These are phyloP conservation scores for Paratinospora sagittata DNA, from an alignment of 164 flowering plant species.

Conservation along the genomic window DNA sequence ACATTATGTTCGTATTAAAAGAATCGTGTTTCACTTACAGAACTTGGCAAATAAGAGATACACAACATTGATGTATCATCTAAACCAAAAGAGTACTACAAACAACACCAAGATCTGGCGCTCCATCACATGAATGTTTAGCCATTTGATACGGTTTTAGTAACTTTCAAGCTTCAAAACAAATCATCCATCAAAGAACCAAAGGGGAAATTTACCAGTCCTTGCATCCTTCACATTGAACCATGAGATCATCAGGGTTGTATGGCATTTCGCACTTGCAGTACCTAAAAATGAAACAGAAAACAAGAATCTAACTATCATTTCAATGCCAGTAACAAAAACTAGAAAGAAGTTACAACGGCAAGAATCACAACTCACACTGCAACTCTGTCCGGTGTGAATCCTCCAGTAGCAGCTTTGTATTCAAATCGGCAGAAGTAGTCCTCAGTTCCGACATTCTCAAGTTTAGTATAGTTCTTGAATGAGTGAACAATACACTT, in stretches of 20 bases:
- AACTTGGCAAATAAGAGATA: no score
- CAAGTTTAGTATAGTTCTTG: slow-evolving; percentile 68
- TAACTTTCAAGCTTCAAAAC: no score
- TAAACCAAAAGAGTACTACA: no score
- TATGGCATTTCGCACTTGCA: slow-evolving; percentile 82
- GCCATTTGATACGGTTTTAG: no score
- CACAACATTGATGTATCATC: no score
- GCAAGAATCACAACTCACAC: slow-evolving; percentile 39
- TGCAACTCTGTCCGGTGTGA: slow-evolving; percentile 65
- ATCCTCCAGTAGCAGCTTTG: slow-evolving; percentile 60
- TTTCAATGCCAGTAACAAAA: background rate
- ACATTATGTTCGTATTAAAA: no score
- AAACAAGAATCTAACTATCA: slow-evolving; percentile 15
- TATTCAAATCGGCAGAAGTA: slow-evolving; percentile 67
- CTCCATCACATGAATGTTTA: background rate
- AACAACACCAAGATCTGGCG: no score
- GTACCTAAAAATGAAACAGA: slow-evolving; percentile 31
- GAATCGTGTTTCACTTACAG: no score
- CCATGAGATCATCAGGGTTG: slow-evolving; percentile 79
- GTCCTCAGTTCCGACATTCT: slow-evolving; percentile 66
- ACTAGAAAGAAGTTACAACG: background rate
- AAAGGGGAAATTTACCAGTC: slow-evolving; percentile 46
- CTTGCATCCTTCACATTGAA: slow-evolving; percentile 79
- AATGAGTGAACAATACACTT: slow-evolving; percentile 65
- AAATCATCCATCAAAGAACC: background rate